phyloP scores from a whole-genome alignment of 2,329 filamentous ascomycete genomes.

The Trichoderma koningiopsis region DNA sequence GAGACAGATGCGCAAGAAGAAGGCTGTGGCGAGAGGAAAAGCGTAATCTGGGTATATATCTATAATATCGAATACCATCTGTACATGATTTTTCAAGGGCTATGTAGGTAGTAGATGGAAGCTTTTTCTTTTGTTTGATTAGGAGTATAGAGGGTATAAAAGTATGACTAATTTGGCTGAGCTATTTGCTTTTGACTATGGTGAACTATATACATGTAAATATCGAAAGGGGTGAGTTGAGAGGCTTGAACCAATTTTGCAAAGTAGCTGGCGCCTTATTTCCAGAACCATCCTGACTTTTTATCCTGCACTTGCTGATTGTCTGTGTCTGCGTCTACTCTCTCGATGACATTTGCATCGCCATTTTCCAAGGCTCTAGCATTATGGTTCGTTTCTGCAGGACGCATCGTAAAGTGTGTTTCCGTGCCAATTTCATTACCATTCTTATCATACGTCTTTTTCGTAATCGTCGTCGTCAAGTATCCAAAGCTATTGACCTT shows the following conservation, averaged over 20 bases:
- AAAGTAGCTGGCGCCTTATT: constrained; percentile 31
- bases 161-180: constrained; percentile 6
- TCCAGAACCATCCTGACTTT: constrained; percentile 47
- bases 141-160: neutral
- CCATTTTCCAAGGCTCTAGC: constrained; percentile 23
- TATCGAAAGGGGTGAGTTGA: constrained; percentile 3
- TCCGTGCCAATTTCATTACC: constrained; percentile 46
- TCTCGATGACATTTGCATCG: constrained; percentile 21
- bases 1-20: constrained; percentile 74
- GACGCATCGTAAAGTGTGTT: constrained; percentile 40
- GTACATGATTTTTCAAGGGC: constrained; percentile 3
- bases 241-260: neutral
- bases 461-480: constrained; percentile 45
- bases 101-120: neutral
- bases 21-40: constrained; percentile 46
- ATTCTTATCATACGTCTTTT: constrained; percentile 44
- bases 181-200: neutral
- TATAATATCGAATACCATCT: constrained; percentile 2
- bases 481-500: constrained; percentile 49
- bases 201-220: neutral
- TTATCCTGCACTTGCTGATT: constrained; percentile 28
- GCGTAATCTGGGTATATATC: constrained; percentile 27
- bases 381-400: constrained; percentile 32
- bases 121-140: neutral
- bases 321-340: constrained; percentile 4